These are phyloP conservation scores for Barnettozyma populi DNA, from an alignment of 805 yeast species.

Conservation along the genomic window DNA sequence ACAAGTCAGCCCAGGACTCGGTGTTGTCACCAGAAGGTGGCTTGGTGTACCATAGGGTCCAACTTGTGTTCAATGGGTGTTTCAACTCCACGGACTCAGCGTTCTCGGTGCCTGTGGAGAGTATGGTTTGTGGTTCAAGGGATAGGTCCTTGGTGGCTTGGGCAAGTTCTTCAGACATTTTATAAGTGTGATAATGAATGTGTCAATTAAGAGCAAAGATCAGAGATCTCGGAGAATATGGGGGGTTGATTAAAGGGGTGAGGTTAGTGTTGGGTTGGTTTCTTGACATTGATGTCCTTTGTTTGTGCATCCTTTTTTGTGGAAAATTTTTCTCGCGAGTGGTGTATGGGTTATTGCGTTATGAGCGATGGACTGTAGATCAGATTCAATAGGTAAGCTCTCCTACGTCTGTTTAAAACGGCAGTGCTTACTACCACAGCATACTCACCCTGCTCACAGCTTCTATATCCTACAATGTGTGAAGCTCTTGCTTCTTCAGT, in stretches of 20 bases:
- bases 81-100: conserved; percentile 27
- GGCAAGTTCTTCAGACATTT: conserved; percentile 25
- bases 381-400: too few species aligned
- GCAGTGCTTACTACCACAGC: too few species aligned
- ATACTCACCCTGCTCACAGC: too few species aligned
- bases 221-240: background rate
- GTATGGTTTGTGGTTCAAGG: conserved; percentile 15
- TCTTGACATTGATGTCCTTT: background rate
- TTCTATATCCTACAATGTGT: too few species aligned
- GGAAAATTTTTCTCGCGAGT: background rate
- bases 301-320: background rate
- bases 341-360: background rate
- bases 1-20: conserved; percentile 87
- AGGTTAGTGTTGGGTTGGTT: background rate
- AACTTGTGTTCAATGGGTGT: conserved; percentile 84
- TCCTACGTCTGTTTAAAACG: too few species aligned
- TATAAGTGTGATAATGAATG: background rate
- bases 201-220: background rate
- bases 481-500: too few species aligned
- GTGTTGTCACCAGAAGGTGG: conserved; percentile 62
- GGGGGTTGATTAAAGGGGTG: background rate
- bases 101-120: conserved; percentile 25
- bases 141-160: conserved; percentile 24
- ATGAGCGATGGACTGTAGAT: background rate
- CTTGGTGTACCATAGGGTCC: conserved; percentile 98